A percentile compares a stretch with the other conserved stretches of the same genome.
Evolutionary conservation across 805 yeast genomes (phyloP).

Genomic region (Myxozyma mucilagina): DNA sequence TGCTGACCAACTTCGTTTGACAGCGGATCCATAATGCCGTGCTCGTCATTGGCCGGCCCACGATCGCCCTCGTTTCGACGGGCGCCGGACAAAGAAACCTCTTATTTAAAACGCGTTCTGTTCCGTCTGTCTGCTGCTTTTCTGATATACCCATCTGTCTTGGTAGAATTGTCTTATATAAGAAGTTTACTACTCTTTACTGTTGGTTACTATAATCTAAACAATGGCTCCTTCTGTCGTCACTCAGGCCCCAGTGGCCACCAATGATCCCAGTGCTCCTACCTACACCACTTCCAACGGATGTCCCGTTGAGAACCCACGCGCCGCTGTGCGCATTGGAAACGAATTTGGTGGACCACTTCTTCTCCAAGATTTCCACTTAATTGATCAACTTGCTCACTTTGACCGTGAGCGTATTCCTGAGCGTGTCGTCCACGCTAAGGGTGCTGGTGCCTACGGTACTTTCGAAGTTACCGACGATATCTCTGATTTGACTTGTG

Average conservation of each 20-base stretch:
- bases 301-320: constrained; percentile 56
- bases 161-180: too few species aligned
- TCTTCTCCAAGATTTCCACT: constrained; percentile 58
- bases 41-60: too few species aligned
- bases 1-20: too few species aligned
- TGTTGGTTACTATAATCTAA: background rate
- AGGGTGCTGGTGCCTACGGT: constrained; percentile 65
- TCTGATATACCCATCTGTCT: too few species aligned
- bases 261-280: constrained; percentile 11
- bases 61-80: too few species aligned
- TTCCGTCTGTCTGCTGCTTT: background rate
- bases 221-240: constrained; percentile 22
- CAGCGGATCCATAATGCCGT: too few species aligned
- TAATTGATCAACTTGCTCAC: constrained; percentile 57
- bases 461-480: constrained; percentile 61
- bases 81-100: too few species aligned
- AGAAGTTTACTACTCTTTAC: background rate
- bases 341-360: constrained; percentile 51
- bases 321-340: constrained; percentile 55
- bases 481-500: constrained; percentile 50
- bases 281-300: constrained; percentile 55
- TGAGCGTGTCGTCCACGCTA: constrained; percentile 68
- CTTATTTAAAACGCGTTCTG: background rate
- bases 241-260: constrained; percentile 6
- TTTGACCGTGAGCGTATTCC: constrained; percentile 67